These are phyloP conservation scores for Diplodia sapinea DNA, from an alignment of 2,329 filamentous ascomycete species.

Conservation along the genomic window DNA sequence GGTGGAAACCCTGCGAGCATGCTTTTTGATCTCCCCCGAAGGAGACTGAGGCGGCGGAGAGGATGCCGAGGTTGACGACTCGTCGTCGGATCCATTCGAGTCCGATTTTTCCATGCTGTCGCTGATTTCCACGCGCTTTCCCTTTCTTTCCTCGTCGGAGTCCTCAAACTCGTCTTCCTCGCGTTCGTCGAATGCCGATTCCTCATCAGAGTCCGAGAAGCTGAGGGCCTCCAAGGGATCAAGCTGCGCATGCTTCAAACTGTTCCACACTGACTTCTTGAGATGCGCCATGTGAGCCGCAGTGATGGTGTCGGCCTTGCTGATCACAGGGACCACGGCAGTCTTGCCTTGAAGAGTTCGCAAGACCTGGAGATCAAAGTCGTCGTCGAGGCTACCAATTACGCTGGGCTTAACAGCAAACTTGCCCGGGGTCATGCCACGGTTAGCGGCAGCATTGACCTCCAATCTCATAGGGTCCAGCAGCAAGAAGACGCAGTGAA, in stretches of 20 bases:
- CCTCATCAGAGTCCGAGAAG: conserved; percentile 68
- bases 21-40: conserved; percentile 37
- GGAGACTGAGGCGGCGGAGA: conserved; percentile 45
- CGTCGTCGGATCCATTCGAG: conserved; percentile 43
- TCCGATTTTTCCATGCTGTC: conserved; percentile 49
- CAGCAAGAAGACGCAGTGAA: conserved; percentile 92
- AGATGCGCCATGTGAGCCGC: conserved; percentile 89
- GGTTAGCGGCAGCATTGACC: conserved; percentile 71
- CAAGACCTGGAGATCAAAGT: conserved; percentile 88
- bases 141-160: conserved; percentile 41
- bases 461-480: conserved; percentile 88
- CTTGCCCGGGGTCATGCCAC: conserved; percentile 50
- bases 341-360: conserved; percentile 90
- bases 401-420: conserved; percentile 44
- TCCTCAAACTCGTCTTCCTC: conserved; percentile 56
- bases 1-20: conserved; percentile 50
- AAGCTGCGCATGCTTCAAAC: conserved; percentile 81
- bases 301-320: conserved; percentile 97
- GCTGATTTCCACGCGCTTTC: conserved; percentile 40
- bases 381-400: conserved; percentile 78
- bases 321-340: conserved; percentile 91
- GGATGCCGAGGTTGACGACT: conserved; percentile 42
- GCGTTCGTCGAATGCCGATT: conserved; percentile 54
- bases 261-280: conserved; percentile 89
- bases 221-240: conserved; percentile 88